phyloP scores from a whole-genome alignment of 306 rosid species.

The Acacia confusa region DNA sequence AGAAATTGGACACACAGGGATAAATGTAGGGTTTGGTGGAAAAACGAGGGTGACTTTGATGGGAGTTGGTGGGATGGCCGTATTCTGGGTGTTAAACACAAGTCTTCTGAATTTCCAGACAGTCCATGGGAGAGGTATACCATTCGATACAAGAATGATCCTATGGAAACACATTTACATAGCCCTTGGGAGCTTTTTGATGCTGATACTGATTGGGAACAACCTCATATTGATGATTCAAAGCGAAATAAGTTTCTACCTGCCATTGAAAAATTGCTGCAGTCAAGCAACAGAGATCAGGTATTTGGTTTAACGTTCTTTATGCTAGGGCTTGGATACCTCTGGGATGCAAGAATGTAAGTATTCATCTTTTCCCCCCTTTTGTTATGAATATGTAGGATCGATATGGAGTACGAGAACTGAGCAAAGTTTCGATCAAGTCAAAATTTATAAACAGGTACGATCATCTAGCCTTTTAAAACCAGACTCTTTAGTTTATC shows the following conservation, averaged over 20 bases:
- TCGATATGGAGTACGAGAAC: constrained; percentile 67
- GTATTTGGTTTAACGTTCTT: constrained; percentile 41
- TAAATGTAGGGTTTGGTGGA: constrained; percentile 99
- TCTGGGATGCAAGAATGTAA: constrained; percentile 20
- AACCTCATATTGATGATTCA: constrained; percentile 61
- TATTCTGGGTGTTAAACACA: constrained; percentile 55
- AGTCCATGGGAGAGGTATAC: constrained; percentile 94
- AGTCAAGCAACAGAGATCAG: constrained; percentile 61
- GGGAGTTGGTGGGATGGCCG: constrained; percentile 99
- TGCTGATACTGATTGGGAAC: constrained; percentile 68
- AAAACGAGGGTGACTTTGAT: constrained; percentile 68
- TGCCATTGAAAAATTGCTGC: constrained; percentile 58
- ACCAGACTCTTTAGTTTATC: not conserved
- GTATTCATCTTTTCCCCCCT: constrained; percentile 17
- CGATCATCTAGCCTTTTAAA: not conserved
- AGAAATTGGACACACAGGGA: constrained; percentile 94
- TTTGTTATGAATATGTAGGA: constrained; percentile 57
- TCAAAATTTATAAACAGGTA: constrained; percentile 80
- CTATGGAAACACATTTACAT: constrained; percentile 65
- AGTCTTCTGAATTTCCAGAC: constrained; percentile 75
- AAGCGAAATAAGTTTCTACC: constrained; percentile 55
- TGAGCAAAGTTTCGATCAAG: constrained; percentile 60
- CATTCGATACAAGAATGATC: constrained; percentile 74
- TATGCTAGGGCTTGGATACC: not conserved
- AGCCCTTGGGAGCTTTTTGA: constrained; percentile 99